A percentile compares a stretch with the other conserved stretches of the same genome.
phyloP scores from a whole-genome alignment of 2,329 filamentous ascomycete genomes.

The Calonectria leucothoes region DNA sequence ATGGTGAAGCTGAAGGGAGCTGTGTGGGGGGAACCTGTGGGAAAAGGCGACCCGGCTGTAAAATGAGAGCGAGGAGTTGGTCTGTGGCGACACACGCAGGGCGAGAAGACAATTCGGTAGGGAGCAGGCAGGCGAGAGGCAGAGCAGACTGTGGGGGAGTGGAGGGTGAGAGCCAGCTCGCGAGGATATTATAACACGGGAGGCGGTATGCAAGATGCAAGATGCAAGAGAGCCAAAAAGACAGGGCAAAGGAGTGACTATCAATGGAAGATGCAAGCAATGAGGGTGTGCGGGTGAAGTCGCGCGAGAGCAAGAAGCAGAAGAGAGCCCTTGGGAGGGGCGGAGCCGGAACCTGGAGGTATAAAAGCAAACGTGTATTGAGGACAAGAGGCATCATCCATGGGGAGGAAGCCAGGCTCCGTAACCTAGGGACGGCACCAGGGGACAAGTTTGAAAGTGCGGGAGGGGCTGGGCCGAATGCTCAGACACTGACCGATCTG shows the following conservation, averaged over 20 bases:
- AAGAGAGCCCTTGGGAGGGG: slow-evolving; percentile 37
- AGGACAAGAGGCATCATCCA: slow-evolving; percentile 44
- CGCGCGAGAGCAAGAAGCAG: slow-evolving; percentile 38
- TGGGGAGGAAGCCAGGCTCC: slow-evolving; percentile 37
- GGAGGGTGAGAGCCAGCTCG: slow-evolving; percentile 31
- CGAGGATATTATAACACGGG: slow-evolving; percentile 36
- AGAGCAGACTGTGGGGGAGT: slow-evolving; percentile 23
- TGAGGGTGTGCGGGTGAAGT: slow-evolving; percentile 39
- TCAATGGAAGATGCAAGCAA: slow-evolving; percentile 34
- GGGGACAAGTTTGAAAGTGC: slow-evolving; percentile 40
- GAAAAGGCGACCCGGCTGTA: slow-evolving; percentile 20
- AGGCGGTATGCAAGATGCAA: slow-evolving; percentile 24
- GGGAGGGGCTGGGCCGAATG: slow-evolving; percentile 43
- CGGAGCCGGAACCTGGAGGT: slow-evolving; percentile 45
- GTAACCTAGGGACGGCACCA: slow-evolving; percentile 40
- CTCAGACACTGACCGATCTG: slow-evolving; percentile 43
- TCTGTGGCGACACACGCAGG: slow-evolving; percentile 21
- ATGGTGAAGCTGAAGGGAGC: slow-evolving; percentile 27
- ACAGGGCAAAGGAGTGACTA: slow-evolving; percentile 43
- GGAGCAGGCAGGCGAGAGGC: slow-evolving; percentile 25
- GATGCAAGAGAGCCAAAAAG: slow-evolving; percentile 31
- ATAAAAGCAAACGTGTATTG: slow-evolving; percentile 45
- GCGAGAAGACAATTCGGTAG: slow-evolving; percentile 14
- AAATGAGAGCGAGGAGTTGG: slow-evolving; percentile 44
- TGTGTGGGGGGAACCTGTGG: slow-evolving; percentile 21